Base-by-base conservation (phyloP, 2,329 filamentous ascomycete genomes). In the Ceratocystis colombiana region DNA sequence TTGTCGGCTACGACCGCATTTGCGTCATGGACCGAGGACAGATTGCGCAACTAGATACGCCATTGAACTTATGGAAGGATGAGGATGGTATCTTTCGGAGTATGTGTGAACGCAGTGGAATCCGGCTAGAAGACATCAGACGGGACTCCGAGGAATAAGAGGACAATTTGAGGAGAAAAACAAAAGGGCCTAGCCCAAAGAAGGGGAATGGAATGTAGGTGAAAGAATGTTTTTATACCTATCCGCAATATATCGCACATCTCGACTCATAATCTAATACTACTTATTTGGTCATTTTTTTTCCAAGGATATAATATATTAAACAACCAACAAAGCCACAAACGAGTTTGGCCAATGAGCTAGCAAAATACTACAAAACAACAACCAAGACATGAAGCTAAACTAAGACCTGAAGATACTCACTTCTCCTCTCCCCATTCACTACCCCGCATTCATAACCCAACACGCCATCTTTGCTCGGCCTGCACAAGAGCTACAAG, bases 1-100 rank as follows among this genome's bases (percentile, higher is more conserved):
- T 99, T 69, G 88, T 97, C 69, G 86, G 87, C 33, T 97, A 97
- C 75, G 93, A 99, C 75, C 85, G 93, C 61, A 96, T 99, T 73
- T 93, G 91, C 72, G 94, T 99, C 71, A 96, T 99, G 92, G 93
- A 97, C 72, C 82, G 86, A 57, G 94, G 94, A 0, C 77, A 78
- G 17, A 96, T 99, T 72, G 90, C 89, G 0, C 92, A 97, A 80
- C 79, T 97, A 69, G 94, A 89, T 72, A 82, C 83, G 15, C 94
- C 94, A 1, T 73, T 88, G 53, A 80, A 78, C 55, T 77, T 99
- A 68, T 97, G 88, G 81, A 82, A 86, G 68, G 74, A 73, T 33
- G 77, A 80, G 61, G 85, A 82, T 8, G 88, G 89, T 0, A 91
- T 96, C 65, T 97, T 97, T 75, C 82, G 88, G 70, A 80, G 87